Evolutionary conservation across 352 stramenopile genomes (phyloP), one percentile per base, ranked within the genome.

Genomic region (Blastocystis sp.): DNA sequence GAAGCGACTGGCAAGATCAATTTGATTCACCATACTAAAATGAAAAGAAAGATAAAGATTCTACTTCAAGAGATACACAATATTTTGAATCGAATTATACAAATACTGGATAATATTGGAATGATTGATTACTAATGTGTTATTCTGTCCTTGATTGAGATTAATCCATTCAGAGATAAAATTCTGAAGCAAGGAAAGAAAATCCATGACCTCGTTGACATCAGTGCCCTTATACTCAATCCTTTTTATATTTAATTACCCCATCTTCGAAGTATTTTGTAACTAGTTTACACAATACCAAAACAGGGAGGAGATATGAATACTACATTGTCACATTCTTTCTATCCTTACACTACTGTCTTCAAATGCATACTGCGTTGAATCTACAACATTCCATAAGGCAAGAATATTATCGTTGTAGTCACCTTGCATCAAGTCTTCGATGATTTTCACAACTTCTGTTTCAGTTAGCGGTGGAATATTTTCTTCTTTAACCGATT

Each of bases 91-190:
- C 5, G 39, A 46, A 27, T 32, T 42, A 29, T 83, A 83, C 6
- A 83, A 54, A 37, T 65, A 83, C n/a, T 83, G 46, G 14, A 65
- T 29, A 0, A 66, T 42, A 24, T 65, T n/a, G 4, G 71, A 37
- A 37, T 83, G 37, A 11, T 66, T 24, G 1, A 29, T 0, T 5
- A 66, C 35, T 12, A 65, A 65, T 52, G 29, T 14, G 11, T 83
- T 61, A 2, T 46, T 12, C 21, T 83, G 29, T 9, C 27, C 12
- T 14, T 59, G 42, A 21, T 27, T 66, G 51, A 51, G 29, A 37
- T 63, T 83, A 19, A 83, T 83, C 71, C 71, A 83, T 56, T 83
- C 71, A 6, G 71, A 83, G 21, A 83, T 59, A n/a, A 46, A 66
- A 27, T 43, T 83, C 49, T 83, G 71, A 19, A 83, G 51, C 9